Evolutionary conservation across 768 basidiomycete species (phyloP).

Genomic region (Tricholoma matsutake): DNA sequence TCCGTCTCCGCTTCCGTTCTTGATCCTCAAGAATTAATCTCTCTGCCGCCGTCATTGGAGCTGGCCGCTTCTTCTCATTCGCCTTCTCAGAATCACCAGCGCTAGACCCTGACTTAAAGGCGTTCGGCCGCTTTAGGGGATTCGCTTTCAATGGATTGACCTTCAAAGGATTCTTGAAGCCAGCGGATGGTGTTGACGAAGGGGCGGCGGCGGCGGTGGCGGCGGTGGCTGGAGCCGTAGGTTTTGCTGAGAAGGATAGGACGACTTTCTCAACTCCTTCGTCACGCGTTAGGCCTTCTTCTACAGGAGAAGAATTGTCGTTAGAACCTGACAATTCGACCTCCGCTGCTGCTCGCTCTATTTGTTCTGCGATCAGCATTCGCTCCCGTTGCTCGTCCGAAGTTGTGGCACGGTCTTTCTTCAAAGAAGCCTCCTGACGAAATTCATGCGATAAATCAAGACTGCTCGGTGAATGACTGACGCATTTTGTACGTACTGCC

Average conservation of each 20-base stretch:
- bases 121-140: conserved; percentile 71
- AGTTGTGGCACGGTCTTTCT: conserved; percentile 88
- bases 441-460: not conserved
- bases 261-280: conserved; percentile 74
- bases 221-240: conserved; percentile 22
- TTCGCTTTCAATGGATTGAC: conserved; percentile 66
- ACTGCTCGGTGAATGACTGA: not conserved
- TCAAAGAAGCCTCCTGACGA: conserved; percentile 71
- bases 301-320: conserved; percentile 35
- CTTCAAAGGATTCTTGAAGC: conserved; percentile 67
- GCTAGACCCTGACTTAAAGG: conserved; percentile 56
- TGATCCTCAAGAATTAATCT: conserved; percentile 86
- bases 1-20: conserved; percentile 79
- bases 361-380: conserved; percentile 86
- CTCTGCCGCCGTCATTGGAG: conserved; percentile 80
- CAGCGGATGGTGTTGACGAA: conserved; percentile 33
- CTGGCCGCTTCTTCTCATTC: conserved; percentile 60
- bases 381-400: conserved; percentile 96
- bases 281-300: conserved; percentile 68
- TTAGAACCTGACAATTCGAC: conserved; percentile 33
- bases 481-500: conserved; percentile 49
- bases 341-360: conserved; percentile 75
- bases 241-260: conserved; percentile 65
- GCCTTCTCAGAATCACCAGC: conserved; percentile 31
- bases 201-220: conserved; percentile 20